These are phyloP conservation scores for Stemphylium lycopersici DNA, from an alignment of 2,329 filamentous ascomycete species.

Conservation along the genomic window DNA sequence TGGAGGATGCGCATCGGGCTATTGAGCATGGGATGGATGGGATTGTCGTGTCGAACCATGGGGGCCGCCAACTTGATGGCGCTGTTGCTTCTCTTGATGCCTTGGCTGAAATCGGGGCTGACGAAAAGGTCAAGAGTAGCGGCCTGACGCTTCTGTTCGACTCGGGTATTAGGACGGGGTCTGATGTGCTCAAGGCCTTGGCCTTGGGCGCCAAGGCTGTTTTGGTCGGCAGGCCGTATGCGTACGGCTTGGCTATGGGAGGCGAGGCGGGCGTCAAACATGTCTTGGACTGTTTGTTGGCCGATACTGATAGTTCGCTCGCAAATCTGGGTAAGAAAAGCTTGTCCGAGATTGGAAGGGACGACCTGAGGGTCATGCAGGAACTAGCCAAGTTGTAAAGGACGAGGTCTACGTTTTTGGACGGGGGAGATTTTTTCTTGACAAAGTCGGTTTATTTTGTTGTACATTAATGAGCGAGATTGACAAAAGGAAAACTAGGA, in stretches of 20 bases:
- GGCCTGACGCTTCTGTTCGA: conserved; percentile 45
- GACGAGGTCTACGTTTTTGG: not conserved
- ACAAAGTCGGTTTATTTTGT: not conserved
- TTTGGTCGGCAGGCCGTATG: conserved; percentile 44
- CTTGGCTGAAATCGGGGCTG: conserved; percentile 44
- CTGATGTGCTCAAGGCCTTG: conserved; percentile 47
- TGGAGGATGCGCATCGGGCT: conserved; percentile 45
- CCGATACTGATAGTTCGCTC: conserved; percentile 41
- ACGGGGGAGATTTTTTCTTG: too few relatives aligned
- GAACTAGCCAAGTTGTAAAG: conserved; percentile 35
- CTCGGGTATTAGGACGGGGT: conserved; percentile 44
- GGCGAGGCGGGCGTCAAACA: conserved; percentile 48
- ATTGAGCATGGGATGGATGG: conserved; percentile 46
- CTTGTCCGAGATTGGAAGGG: conserved; percentile 33
- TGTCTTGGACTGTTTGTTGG: conserved; percentile 43
- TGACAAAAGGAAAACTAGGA: conserved; percentile 4
- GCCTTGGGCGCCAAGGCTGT: conserved; percentile 48
- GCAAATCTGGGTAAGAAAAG: conserved; percentile 42
- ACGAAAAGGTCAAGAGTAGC: conserved; percentile 39
- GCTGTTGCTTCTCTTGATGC: conserved; percentile 44
- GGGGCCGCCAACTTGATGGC: conserved; percentile 47
- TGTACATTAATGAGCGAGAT: not conserved
- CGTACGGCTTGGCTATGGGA: conserved; percentile 47
- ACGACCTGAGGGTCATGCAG: conserved; percentile 38
- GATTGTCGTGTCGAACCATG: conserved; percentile 49